A percentile compares a stretch with the other conserved stretches of the same genome.
Evolutionary conservation across 768 basidiomycete genomes (phyloP).

Genomic region (Megacollybia marginata): DNA sequence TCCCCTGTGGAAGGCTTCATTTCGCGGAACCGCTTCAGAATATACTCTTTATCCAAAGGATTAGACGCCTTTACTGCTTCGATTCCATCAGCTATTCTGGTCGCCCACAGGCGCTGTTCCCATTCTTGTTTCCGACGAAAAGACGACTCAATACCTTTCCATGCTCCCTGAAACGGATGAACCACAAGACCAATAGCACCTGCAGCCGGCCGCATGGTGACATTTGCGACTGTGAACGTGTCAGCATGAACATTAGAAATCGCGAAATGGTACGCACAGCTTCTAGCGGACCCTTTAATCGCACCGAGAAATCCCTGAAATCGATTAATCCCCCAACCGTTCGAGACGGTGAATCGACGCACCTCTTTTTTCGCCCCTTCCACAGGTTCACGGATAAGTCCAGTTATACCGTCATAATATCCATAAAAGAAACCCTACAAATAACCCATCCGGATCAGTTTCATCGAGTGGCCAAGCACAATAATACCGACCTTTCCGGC

Average conservation of each 20-base stretch:
- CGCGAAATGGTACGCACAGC: conserved; percentile 17
- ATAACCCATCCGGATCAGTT: not conserved
- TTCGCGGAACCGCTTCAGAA: conserved; percentile 31
- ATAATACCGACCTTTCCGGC: conserved; percentile 32
- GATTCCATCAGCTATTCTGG: conserved; percentile 31
- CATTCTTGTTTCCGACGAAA: conserved; percentile 16
- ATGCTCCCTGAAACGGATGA: conserved; percentile 23
- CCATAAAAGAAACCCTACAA: conserved; percentile 23
- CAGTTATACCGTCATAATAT: conserved; percentile 29
- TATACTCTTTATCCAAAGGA: conserved; percentile 20
- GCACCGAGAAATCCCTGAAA: conserved; percentile 24
- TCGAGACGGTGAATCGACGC: not conserved
- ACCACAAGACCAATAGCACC: conserved; percentile 28
- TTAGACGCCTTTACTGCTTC: conserved; percentile 28
- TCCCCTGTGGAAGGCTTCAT: conserved; percentile 20
- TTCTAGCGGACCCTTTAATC: conserved; percentile 27
- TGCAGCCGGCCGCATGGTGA: conserved; percentile 23
- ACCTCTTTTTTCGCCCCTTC: conserved; percentile 27
- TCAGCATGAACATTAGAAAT: not conserved
- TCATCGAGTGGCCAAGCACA: not conserved
- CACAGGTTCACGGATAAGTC: conserved; percentile 23
- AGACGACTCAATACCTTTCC: conserved; percentile 26
- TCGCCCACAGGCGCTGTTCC: conserved; percentile 26
- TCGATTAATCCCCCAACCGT: not conserved
- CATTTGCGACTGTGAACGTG: conserved; percentile 19